Evolutionary conservation across 805 yeast genomes (phyloP).

Genomic region (Saccharomycopsis sp.): DNA sequence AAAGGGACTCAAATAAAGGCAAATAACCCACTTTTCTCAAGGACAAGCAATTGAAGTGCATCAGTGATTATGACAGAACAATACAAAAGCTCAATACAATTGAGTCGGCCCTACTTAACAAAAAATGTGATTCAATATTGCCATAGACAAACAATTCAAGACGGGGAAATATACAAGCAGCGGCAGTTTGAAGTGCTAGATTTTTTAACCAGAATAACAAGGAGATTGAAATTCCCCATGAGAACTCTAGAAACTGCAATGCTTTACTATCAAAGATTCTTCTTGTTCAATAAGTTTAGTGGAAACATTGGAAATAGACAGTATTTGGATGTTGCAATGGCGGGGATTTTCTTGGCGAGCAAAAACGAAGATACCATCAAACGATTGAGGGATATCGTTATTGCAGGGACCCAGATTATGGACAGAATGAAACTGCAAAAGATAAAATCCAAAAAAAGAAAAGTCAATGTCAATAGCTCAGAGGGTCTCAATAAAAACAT

Average conservation of each 20-base stretch:
- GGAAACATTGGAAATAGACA: constrained; percentile 34
- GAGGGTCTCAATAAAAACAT: background rate
- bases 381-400: constrained; percentile 56
- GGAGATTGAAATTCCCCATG: constrained; percentile 57
- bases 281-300: constrained; percentile 56
- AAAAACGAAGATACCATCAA: constrained; percentile 83
- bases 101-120: constrained; percentile 58
- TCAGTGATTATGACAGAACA: background rate
- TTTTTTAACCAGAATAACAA: constrained; percentile 46
- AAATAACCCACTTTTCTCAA: too few species aligned
- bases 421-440: background rate
- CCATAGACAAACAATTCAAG: constrained; percentile 47
- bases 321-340: constrained; percentile 51
- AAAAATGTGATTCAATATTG: constrained; percentile 44
- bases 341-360: constrained; percentile 63
- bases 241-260: constrained; percentile 64
- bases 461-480: background rate
- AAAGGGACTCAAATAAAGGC: too few species aligned
- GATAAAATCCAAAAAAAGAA: background rate
- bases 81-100: constrained; percentile 27
- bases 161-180: constrained; percentile 42
- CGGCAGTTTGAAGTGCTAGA: constrained; percentile 48
- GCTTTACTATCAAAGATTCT: constrained; percentile 66
- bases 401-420: constrained; percentile 33
- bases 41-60: too few species aligned